phyloP scores from a whole-genome alignment of 352 stramenopile genomes.

The Globisporangium middletonii region DNA sequence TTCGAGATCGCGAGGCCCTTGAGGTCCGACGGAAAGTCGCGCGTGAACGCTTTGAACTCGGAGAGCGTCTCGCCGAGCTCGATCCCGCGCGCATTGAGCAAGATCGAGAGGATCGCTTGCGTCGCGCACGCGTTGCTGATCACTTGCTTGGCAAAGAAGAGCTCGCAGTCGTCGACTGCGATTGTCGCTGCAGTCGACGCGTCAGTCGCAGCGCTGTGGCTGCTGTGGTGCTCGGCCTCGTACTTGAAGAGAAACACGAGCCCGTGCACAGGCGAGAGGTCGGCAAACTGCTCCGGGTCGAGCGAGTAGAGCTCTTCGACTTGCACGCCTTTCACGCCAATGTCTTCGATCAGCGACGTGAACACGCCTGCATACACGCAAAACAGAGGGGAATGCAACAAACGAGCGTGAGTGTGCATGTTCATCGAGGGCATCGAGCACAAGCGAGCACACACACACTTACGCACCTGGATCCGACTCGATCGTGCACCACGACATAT shows the following conservation, averaged over 20 bases:
- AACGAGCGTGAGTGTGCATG: not conserved
- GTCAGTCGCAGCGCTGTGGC: not conserved
- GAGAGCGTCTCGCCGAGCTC: conserved; percentile 54
- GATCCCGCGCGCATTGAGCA: conserved; percentile 88
- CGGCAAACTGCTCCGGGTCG: conserved; percentile 80
- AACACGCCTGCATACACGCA: conserved; percentile 57
- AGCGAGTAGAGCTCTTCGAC: conserved; percentile 93
- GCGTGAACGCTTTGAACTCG: conserved; percentile 81
- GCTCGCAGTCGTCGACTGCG: conserved; percentile 30
- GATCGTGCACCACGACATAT: conserved; percentile 77
- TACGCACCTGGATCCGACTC: conserved; percentile 64
- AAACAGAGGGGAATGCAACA: not conserved
- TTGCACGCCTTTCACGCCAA: conserved; percentile 91
- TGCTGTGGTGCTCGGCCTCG: conserved; percentile 33
- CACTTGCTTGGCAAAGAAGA: conserved; percentile 97
- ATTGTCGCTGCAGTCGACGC: conserved; percentile 15
- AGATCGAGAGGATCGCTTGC: conserved; percentile 94
- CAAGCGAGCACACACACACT: not conserved
- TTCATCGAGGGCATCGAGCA: too few species aligned
- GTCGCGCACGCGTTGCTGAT: conserved; percentile 96
- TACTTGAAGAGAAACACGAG: conserved; percentile 98
- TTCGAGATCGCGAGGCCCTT: conserved; percentile 86
- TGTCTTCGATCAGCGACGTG: conserved; percentile 90
- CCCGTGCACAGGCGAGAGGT: conserved; percentile 81
- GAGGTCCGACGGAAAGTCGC: conserved; percentile 69